phyloP scores from a whole-genome alignment of 345 rosid species.

The Aquilaria malaccensis region DNA sequence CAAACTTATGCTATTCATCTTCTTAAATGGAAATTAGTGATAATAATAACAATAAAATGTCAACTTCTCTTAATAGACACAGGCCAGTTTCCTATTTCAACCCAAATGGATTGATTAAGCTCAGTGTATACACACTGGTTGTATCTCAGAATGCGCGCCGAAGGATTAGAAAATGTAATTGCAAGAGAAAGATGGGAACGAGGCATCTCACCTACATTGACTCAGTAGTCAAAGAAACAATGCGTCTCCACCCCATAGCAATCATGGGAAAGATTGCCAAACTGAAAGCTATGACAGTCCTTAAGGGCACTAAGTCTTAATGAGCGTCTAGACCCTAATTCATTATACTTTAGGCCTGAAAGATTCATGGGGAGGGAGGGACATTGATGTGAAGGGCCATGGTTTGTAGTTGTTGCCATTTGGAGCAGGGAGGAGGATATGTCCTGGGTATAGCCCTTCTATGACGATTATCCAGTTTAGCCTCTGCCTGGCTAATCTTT shows the following conservation, averaged over 20 bases:
- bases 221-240: conserved; percentile 46
- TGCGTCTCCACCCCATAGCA: conserved; percentile 57
- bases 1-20: too few species aligned
- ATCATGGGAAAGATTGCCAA: conserved; percentile 28
- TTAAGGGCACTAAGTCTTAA: conserved; percentile 32
- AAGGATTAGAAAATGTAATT: conserved; percentile 49
- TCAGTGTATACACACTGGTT: too few species aligned
- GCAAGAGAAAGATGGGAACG: conserved; percentile 46
- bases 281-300: conserved; percentile 36
- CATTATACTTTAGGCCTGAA: conserved; percentile 55
- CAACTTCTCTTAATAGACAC: too few species aligned
- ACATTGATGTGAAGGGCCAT: conserved; percentile 48
- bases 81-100: too few species aligned
- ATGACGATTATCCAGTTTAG: conserved; percentile 48
- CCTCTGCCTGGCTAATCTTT: conserved; percentile 35
- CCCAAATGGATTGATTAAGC: too few species aligned
- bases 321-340: conserved; percentile 44
- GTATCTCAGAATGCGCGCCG: conserved; percentile 28
- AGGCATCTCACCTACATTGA: conserved; percentile 39
- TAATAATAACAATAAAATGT: too few species aligned
- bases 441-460: conserved; percentile 51
- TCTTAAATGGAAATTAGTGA: too few species aligned
- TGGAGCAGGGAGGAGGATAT: conserved; percentile 70
- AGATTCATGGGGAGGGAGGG: conserved; percentile 36
- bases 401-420: conserved; percentile 56